Conservation (phyloP, 257 asterid genomes). For the Nemophila menziesii region DNA sequence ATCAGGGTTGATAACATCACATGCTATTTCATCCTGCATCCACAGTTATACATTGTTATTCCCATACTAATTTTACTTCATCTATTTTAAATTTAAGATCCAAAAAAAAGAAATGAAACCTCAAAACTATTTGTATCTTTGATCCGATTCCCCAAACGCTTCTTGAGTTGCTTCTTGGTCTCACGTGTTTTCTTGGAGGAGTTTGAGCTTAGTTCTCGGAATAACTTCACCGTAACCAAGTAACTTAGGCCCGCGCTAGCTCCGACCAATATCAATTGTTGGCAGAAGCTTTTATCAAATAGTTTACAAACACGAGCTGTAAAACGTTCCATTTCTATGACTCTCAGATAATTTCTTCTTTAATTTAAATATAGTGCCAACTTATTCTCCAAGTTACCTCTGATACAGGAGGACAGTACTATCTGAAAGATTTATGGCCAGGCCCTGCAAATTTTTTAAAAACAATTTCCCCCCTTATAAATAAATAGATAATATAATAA, state of each 20-base stretch:
- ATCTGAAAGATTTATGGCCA: too few relatives aligned
- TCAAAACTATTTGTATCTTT: slow-evolving; percentile 67
- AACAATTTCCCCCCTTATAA: too few relatives aligned
- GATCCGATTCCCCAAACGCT: slow-evolving; percentile 80
- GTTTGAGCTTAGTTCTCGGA: slow-evolving; percentile 68
- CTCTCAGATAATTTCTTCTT: too few relatives aligned
- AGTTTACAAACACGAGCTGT: too few relatives aligned
- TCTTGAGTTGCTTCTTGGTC: slow-evolving; percentile 75
- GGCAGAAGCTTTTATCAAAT: too few relatives aligned
- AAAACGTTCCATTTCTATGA: too few relatives aligned
- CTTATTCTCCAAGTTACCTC: too few relatives aligned
- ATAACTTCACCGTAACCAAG: slow-evolving; percentile 64
- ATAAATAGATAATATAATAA: too few relatives aligned
- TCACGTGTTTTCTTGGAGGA: slow-evolving; percentile 68
- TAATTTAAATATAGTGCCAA: too few relatives aligned
- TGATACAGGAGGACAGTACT: too few relatives aligned
- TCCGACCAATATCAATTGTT: slow-evolving; percentile 58
- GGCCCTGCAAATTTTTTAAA: too few relatives aligned
- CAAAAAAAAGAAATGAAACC: slow-evolving; percentile 28
- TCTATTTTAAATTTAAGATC: too few relatives aligned
- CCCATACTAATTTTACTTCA: background rate
- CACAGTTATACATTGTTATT: slow-evolving; percentile 1
- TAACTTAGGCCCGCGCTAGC: slow-evolving; percentile 89
- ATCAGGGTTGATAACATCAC: slow-evolving; percentile 86
- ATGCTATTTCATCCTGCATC: slow-evolving; percentile 75